Evolutionary conservation across 345 rosid species (phyloP).

Genomic region (Clausena lansium): DNA sequence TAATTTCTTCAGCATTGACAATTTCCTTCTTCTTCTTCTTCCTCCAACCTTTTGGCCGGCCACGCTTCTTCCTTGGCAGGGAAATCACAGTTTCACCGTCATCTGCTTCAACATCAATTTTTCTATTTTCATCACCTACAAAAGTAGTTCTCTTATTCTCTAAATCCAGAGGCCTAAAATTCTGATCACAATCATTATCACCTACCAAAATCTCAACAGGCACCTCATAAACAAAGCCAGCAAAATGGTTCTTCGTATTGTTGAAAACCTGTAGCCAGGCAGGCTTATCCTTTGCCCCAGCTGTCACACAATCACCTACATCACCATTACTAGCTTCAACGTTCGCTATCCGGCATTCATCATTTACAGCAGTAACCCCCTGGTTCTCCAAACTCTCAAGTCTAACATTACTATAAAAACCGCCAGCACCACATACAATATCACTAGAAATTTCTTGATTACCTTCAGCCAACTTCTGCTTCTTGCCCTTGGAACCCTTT

Average conservation of each 20-base stretch:
- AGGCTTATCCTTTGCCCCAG: constrained; percentile 7
- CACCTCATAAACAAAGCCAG: background rate
- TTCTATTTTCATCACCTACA: background rate
- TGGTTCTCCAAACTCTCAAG: background rate
- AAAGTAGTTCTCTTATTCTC: background rate
- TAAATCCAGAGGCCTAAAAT: background rate
- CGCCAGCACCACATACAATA: background rate
- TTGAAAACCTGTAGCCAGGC: constrained; percentile 4
- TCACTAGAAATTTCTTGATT: background rate
- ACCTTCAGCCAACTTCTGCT: constrained; percentile 1
- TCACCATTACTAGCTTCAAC: constrained; percentile 1
- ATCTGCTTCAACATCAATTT: background rate
- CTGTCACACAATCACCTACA: constrained; percentile 7
- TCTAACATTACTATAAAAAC: background rate
- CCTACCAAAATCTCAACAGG: background rate
- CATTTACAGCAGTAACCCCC: background rate
- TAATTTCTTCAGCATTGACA: background rate
- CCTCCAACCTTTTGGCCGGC: constrained; percentile 22
- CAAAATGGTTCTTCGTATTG: background rate
- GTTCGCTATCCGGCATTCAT: background rate
- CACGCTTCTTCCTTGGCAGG: constrained; percentile 5
- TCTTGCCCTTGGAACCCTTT: constrained; percentile 14
- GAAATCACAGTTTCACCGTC: background rate
- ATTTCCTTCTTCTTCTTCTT: constrained; percentile 11
- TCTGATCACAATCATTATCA: background rate